Percentiles rank a stretch among this genome's conserved stretches.
Evolutionary conservation across 1,139 yeast genomes (phyloP).

Genomic region (Lodderomyces orthopsilosis): DNA sequence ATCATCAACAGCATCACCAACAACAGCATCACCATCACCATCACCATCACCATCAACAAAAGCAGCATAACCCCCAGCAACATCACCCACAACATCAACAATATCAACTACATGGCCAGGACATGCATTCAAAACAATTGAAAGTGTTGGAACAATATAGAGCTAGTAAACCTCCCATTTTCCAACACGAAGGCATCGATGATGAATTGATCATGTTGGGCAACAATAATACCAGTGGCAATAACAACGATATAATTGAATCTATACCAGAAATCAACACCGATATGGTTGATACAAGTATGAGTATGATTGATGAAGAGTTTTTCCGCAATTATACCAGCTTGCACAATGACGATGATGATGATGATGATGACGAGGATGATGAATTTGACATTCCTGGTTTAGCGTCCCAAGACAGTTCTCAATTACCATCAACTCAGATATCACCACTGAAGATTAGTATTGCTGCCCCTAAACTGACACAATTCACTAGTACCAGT

Average conservation of each 20-base stretch:
- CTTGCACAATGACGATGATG: conserved; percentile 10
- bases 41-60: neutral
- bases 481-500: neutral
- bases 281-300: neutral
- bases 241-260: neutral
- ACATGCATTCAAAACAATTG: conserved; percentile 6
- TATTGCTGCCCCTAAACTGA: neutral
- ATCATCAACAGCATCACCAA: conserved; percentile 5
- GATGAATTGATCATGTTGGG: conserved; percentile 15
- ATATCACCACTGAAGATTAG: neutral
- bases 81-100: conserved; percentile 5
- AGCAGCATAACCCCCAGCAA: neutral
- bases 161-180: conserved; percentile 14
- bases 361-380: neutral
- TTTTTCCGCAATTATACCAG: conserved; percentile 13
- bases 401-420: neutral
- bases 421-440: neutral
- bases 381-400: neutral
- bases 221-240: neutral
- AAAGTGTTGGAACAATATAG: conserved; percentile 14
- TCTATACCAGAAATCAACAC: conserved; percentile 1
- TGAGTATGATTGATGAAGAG: conserved; percentile 11
- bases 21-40: neutral
- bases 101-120: neutral
- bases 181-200: conserved; percentile 15